Conservation (phyloP, 2,329 filamentous ascomycete genomes). For the Plectosphaerella cucumerina region DNA sequence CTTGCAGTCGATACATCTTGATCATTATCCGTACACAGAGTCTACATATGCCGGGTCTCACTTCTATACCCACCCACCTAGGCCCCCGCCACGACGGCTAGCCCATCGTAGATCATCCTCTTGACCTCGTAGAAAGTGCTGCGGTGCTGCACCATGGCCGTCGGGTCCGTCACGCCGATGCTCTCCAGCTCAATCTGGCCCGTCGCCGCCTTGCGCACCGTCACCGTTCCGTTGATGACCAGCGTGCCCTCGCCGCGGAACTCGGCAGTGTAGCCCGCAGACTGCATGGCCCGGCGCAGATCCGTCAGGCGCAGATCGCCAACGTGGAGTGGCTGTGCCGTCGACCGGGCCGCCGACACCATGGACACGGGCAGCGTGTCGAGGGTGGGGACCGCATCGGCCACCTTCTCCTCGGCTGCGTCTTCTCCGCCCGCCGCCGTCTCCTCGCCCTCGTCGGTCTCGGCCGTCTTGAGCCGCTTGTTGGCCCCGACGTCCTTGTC, state of each 20-base stretch:
- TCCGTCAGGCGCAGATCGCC: slow-evolving; percentile 89
- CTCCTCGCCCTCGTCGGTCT: slow-evolving; percentile 12
- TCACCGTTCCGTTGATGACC: slow-evolving; percentile 82
- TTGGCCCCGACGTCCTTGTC: slow-evolving; percentile 43
- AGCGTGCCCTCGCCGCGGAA: slow-evolving; percentile 91
- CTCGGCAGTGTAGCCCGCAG: slow-evolving; percentile 79
- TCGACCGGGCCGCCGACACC: slow-evolving; percentile 68
- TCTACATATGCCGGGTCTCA: not conserved
- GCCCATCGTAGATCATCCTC: slow-evolving; percentile 85
- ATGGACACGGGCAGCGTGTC: slow-evolving; percentile 54
- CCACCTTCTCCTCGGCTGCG: not conserved
- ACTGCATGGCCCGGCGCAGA: slow-evolving; percentile 77
- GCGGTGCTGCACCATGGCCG: slow-evolving; percentile 37
- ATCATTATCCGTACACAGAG: not conserved
- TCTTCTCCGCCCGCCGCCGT: not conserved
- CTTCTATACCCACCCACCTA: not conserved
- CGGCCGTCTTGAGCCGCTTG: slow-evolving; percentile 46
- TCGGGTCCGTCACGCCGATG: slow-evolving; percentile 48
- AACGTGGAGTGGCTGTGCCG: slow-evolving; percentile 86
- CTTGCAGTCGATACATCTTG: not conserved
- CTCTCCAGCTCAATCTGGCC: slow-evolving; percentile 86
- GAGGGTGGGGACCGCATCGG: slow-evolving; percentile 39
- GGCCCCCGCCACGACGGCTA: slow-evolving; percentile 75
- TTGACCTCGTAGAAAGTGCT: slow-evolving; percentile 84
- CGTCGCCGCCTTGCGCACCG: slow-evolving; percentile 83